Conservation (phyloP, 2,329 filamentous ascomycete genomes). For the Lojkania enalia region DNA sequence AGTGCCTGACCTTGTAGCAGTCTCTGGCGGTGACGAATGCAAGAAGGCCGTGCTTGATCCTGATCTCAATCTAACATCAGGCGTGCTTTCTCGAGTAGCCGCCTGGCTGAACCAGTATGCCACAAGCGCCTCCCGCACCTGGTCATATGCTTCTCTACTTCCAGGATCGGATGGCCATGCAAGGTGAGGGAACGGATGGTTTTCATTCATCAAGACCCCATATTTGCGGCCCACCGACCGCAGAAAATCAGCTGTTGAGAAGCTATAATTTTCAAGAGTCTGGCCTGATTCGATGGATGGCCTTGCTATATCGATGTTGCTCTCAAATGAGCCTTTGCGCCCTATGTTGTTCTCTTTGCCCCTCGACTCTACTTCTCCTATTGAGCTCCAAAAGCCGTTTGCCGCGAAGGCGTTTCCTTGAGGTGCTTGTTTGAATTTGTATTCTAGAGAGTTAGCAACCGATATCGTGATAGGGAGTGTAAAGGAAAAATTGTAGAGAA, state of each 20-base stretch:
- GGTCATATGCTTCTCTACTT: conserved; percentile 2
- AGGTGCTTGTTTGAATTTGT: neutral
- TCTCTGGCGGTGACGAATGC: neutral
- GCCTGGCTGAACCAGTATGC: conserved; percentile 1
- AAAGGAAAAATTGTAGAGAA: too few species aligned
- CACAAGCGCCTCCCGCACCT: conserved; percentile 1
- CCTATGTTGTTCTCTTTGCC: too few species aligned
- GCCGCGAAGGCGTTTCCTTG: conserved; percentile 4
- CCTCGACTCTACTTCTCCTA: neutral
- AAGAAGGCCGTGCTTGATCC: too few species aligned
- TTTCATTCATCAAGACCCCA: neutral
- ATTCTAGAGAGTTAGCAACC: too few species aligned
- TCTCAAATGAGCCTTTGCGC: too few species aligned
- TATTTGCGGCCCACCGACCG: neutral
- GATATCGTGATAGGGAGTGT: too few species aligned
- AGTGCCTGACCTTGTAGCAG: neutral
- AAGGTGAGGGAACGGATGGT: conserved; percentile 5
- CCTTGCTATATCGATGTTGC: too few species aligned
- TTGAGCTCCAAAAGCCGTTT: neutral
- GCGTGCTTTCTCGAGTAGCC: neutral
- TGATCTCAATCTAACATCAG: too few species aligned
- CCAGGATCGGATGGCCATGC: neutral
- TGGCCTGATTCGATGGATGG: neutral
- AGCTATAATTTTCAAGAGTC: neutral
- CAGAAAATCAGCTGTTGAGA: conserved; percentile 1